Base-by-base conservation (phyloP, 2,329 filamentous ascomycete species). In the Magnaporthiopsis incrustans region DNA sequence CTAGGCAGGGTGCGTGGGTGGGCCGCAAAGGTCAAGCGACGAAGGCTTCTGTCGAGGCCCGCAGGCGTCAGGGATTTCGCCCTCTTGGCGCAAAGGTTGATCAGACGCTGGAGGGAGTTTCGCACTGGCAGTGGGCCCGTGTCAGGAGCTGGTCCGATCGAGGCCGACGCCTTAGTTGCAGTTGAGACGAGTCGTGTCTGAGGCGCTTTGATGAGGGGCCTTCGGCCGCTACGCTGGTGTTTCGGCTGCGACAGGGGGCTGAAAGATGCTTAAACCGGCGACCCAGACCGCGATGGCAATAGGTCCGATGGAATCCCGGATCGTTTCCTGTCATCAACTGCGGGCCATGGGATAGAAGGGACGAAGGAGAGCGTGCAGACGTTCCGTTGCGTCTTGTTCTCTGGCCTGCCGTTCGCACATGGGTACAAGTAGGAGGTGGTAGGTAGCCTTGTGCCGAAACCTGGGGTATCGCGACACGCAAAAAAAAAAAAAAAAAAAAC, bases 71-170 rank as follows among this genome's bases (percentile, higher is more conserved):
- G 25, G 38, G 57, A 53, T 50, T 27, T 11, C 25, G 57, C 33
- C 35, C 27, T 60, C 60, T 64, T 59, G 60, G 35, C 22, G 64
- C 57, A 50, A 59, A 26, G 38, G 67, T 22, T 63, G 69, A 70
- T 69, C 69, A 80, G 77, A 81, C 78, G 76, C 75, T 75, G 72
- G 75, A 77, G 72, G 69, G 65, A 69, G 78, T 81, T 81, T 82
- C 77, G 79, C 69, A 72, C 70, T 70, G 66, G 57, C 66, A 69
- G 70, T 67, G 68, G 69, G 71, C 68, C 70, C 71, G 76, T 78
- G 71, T 77, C 77, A 77, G 75, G 70, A 69, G 27, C 32, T 70
- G 70, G 66, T 68, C 71, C 68, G 67, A 68, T 66, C 61, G 64
- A 63, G 57, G 65, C 27, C 57, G 25, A 65, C 66, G 67, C 67